These are phyloP conservation scores for Paulownia fortunei DNA, from an alignment of 257 asterid genomes.

Conservation along the genomic window DNA sequence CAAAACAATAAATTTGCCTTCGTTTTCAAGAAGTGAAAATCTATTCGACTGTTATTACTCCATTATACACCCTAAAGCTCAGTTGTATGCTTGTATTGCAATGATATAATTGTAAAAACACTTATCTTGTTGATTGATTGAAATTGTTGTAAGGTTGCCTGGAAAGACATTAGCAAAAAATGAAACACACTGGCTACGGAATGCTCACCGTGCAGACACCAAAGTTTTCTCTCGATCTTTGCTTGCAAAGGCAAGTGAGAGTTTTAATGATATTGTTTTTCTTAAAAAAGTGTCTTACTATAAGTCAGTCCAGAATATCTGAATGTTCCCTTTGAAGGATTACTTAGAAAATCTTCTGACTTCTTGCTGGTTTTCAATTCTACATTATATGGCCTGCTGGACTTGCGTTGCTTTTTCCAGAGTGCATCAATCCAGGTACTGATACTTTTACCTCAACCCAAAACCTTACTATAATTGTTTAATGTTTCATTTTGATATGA, in stretches of 20 bases:
- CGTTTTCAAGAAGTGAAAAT: no score
- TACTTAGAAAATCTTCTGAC: constrained; percentile 39
- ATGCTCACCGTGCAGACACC: constrained; percentile 78
- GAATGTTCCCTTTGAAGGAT: neutral
- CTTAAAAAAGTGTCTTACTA: neutral
- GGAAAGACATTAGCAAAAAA: constrained; percentile 66
- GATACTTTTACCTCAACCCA: constrained; percentile 3
- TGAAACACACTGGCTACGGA: constrained; percentile 67
- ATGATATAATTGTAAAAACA: neutral
- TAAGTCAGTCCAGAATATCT: neutral
- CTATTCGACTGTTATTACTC: neutral
- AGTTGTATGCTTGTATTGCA: neutral
- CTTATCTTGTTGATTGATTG: constrained; percentile 4
- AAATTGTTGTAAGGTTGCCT: constrained; percentile 66
- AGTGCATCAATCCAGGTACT: constrained; percentile 86
- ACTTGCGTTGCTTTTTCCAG: constrained; percentile 46
- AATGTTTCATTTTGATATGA: neutral
- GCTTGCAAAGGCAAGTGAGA: constrained; percentile 81
- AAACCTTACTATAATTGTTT: neutral
- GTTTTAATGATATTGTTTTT: neutral
- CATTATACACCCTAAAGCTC: neutral
- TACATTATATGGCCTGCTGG: constrained; percentile 22
- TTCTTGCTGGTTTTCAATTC: constrained; percentile 27
- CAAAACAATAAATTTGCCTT: no score
- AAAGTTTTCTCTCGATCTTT: constrained; percentile 74